phyloP scores from a whole-genome alignment of 371 early-diverging fungal genomes.

The Basidiobolus heterosporus region DNA sequence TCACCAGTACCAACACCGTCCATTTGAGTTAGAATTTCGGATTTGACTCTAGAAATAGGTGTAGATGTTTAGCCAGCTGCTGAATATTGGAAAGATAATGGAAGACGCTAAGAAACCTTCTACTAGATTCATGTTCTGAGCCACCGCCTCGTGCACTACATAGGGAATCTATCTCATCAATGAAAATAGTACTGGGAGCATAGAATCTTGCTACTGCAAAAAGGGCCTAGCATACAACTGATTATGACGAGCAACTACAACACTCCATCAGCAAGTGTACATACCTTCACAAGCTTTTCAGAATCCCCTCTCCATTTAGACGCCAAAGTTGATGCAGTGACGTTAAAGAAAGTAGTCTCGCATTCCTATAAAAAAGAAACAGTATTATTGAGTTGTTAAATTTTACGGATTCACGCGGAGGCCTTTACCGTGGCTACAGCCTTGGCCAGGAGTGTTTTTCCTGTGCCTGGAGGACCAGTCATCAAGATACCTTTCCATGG shows the following conservation, averaged over 20 bases:
- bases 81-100: too few species aligned
- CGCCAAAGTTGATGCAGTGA: constrained; percentile 92
- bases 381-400: too few species aligned
- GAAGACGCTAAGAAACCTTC: too few species aligned
- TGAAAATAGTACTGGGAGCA: constrained; percentile 98
- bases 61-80: too few species aligned
- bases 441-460: constrained; percentile 97
- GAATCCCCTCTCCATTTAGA: constrained; percentile 94
- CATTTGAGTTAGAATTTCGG: too few species aligned
- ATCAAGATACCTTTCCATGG: constrained; percentile 67
- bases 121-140: too few species aligned
- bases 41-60: too few species aligned
- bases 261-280: not conserved
- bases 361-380: constrained; percentile 21
- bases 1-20: too few species aligned
- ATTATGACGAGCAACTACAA: not conserved
- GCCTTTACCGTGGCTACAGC: constrained; percentile 84
- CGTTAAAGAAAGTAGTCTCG: constrained; percentile 63
- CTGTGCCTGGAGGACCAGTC: constrained; percentile 98
- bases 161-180: constrained; percentile 99
- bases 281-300: constrained; percentile 53
- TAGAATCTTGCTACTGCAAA: constrained; percentile 98
- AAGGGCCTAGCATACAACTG: constrained; percentile 45
- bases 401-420: too few species aligned
- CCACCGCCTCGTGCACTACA: constrained; percentile 61